phyloP scores from a whole-genome alignment of 768 basidiomycete genomes.

The Pulveroboletus sp. region DNA sequence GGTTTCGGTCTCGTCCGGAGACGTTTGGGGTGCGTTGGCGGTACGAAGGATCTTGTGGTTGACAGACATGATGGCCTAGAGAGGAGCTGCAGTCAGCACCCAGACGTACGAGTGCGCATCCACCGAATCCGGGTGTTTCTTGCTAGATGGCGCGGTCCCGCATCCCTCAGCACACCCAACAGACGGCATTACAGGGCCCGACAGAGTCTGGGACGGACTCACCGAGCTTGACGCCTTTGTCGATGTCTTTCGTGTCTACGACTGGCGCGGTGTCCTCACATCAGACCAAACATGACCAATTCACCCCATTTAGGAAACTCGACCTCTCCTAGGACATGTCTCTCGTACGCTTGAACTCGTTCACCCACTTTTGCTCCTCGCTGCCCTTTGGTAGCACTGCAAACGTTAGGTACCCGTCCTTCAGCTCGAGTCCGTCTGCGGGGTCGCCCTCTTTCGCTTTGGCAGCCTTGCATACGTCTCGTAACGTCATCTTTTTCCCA shows the following conservation, averaged over 20 bases:
- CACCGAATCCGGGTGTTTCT: slow-evolving; percentile 42
- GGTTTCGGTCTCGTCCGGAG: slow-evolving; percentile 90
- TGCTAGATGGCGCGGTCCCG: slow-evolving; percentile 13
- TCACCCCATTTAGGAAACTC: slow-evolving; percentile 12
- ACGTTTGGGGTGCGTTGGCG: slow-evolving; percentile 87
- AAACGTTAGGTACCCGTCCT: slow-evolving; percentile 78
- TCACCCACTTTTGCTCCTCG: slow-evolving; percentile 80
- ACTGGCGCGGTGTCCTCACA: slow-evolving; percentile 6
- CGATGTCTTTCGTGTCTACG: slow-evolving; percentile 33
- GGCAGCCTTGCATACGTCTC: slow-evolving; percentile 66
- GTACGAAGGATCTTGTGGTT: slow-evolving; percentile 90
- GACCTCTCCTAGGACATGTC: slow-evolving; percentile 23
- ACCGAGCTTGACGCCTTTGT: slow-evolving; percentile 65
- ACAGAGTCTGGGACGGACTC: slow-evolving; percentile 45
- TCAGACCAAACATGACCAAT: slow-evolving; percentile 32
- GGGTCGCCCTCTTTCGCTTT: slow-evolving; percentile 55
- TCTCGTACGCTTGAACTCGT: slow-evolving; percentile 70
- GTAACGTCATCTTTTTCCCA: slow-evolving; percentile 84
- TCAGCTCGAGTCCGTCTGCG: slow-evolving; percentile 78
- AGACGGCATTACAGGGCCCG: slow-evolving; percentile 6
- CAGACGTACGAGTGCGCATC: slow-evolving; percentile 43
- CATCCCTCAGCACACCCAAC: slow-evolving; percentile 21
- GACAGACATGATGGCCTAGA: slow-evolving; percentile 56
- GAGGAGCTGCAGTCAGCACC: slow-evolving; percentile 40
- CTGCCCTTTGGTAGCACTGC: slow-evolving; percentile 73